phyloP scores from a whole-genome alignment of 768 basidiomycete species.

The Terana coerulea region DNA sequence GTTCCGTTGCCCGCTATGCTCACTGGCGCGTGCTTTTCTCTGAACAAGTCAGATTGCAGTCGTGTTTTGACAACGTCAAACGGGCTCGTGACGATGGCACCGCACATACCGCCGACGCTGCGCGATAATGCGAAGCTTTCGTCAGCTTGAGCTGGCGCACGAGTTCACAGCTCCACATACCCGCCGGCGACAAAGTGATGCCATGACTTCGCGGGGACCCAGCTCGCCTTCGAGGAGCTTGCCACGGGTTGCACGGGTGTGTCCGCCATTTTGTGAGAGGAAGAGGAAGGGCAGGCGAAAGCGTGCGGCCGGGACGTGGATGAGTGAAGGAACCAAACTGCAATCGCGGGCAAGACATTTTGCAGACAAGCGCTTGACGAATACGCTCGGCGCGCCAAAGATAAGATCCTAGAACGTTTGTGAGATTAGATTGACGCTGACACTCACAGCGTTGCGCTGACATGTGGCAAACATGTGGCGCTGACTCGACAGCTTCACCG shows the following conservation, averaged over 20 bases:
- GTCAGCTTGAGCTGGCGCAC: background rate
- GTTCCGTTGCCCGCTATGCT: slow-evolving; percentile 28
- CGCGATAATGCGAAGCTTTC: slow-evolving; percentile 6
- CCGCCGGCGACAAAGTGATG: slow-evolving; percentile 85
- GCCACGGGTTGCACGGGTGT: slow-evolving; percentile 23
- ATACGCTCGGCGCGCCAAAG: too few species aligned
- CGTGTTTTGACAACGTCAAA: slow-evolving; percentile 99
- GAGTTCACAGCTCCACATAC: slow-evolving; percentile 40
- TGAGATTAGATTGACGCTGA: too few species aligned
- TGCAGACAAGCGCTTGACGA: too few species aligned
- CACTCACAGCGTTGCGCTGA: too few species aligned
- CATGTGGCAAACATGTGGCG: too few species aligned
- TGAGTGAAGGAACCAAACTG: too few species aligned
- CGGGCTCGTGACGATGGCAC: slow-evolving; percentile 93
- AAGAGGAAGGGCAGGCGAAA: too few species aligned
- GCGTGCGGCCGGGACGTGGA: too few species aligned
- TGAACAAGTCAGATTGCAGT: slow-evolving; percentile 86
- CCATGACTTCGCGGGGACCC: slow-evolving; percentile 75
- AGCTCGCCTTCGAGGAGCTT: slow-evolving; percentile 31
- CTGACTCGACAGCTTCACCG: too few species aligned
- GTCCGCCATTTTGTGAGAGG: slow-evolving; percentile 19
- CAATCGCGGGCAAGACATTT: too few species aligned
- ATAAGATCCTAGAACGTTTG: too few species aligned
- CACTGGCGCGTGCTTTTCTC: slow-evolving; percentile 36
- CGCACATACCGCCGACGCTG: slow-evolving; percentile 96